phyloP scores from a whole-genome alignment of 179 eudicot genomes.

The Pouteria campechiana region DNA sequence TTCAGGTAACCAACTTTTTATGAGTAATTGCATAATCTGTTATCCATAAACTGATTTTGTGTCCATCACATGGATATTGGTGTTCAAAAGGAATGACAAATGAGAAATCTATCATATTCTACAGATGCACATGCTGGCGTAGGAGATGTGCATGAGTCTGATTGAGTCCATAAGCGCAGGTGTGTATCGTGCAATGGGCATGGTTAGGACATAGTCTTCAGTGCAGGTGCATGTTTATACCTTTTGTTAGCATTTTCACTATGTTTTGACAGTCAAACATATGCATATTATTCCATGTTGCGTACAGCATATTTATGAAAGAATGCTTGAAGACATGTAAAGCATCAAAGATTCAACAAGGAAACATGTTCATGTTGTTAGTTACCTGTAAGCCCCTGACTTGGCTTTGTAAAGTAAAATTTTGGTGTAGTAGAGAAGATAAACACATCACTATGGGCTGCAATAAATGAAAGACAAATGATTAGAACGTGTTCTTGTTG shows the following conservation, averaged over 20 bases:
- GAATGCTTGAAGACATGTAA: not conserved
- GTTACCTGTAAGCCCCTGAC: conserved; percentile 36
- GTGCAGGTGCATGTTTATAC: not conserved
- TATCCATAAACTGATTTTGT: not conserved
- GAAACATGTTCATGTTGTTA: not conserved
- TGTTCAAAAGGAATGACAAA: no score
- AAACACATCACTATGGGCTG: conserved; percentile 24
- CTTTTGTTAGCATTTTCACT: no score
- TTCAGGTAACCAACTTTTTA: not conserved
- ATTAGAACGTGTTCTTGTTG: not conserved
- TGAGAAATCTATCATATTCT: no score
- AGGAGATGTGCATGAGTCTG: no score
- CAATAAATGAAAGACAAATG: conserved; percentile 7
- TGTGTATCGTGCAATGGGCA: not conserved
- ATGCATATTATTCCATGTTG: not conserved
- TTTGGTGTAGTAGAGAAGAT: conserved; percentile 28
- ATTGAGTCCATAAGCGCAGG: no score
- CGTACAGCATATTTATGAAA: not conserved
- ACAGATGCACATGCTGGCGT: no score
- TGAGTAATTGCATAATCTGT: not conserved
- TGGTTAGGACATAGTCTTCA: not conserved
- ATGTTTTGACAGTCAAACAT: no score
- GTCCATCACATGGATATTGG: no score
- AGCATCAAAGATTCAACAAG: not conserved
- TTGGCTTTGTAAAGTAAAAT: conserved; percentile 25